Evolutionary conservation across 1,284 basidiomycete genomes (phyloP), one percentile per base, ranked within the genome.

Genomic region (Ustilago tritici): DNA sequence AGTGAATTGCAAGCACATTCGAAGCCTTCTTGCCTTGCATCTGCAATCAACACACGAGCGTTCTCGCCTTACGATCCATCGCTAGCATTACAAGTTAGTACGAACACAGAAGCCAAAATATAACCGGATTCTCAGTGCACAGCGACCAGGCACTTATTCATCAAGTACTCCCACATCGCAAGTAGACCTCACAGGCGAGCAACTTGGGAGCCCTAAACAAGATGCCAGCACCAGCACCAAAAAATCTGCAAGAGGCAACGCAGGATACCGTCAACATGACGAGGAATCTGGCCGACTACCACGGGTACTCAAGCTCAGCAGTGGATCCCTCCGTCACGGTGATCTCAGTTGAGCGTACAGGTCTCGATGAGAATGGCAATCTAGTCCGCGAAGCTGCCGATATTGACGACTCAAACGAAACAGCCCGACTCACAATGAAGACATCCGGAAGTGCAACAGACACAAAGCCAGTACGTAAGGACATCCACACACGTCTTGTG

Each of bases 241-340:
- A 75, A 43, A 70, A 62, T 49, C 61, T 78, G 17, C 65, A 70
- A 34, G 76, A 74, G 31, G 66, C 67, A 34, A 70, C 76, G 10
- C 76, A 78, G 41, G 76, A 78, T 66, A 71, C 71, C 12, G 68
- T 71, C 11, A 69, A 67, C 31, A 74, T 78, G 71, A 66, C 68
- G 2, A 17, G 65, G 23, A 68, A 66, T 28, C 54, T 75, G 4
- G 64, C 66, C 61, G 46, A 55, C 0, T 64, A 49, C 2, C 55
- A 61, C 28, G 71, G 71, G n/a, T 78, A 56, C 56, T 74, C 76
- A 32, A 41, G 58, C 53, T 63, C 71, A 17, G 76, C 76, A 2
- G 62, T 78, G 9, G 76, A 78, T 31, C 28, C 43, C 4, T 65
- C 43, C n/a, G 53, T 70, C n/a, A 65, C 70, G 14, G 38, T 70